Evolutionary conservation across 805 yeast species (phyloP).

Genomic region (Hanseniaspora meyeri): DNA sequence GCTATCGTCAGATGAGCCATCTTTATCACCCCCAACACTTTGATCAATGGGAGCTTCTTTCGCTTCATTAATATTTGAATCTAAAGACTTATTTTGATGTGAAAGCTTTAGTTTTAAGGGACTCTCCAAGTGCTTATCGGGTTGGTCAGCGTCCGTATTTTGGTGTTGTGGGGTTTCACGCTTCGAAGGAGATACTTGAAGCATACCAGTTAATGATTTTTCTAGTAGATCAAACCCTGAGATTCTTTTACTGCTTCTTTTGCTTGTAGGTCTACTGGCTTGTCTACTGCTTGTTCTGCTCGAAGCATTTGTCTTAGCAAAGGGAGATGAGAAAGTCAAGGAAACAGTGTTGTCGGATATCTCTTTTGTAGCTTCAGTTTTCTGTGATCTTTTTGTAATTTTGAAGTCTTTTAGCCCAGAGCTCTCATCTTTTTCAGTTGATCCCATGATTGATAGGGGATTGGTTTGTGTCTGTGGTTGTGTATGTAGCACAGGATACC

Average conservation of each 20-base stretch:
- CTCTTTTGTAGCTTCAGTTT: neutral
- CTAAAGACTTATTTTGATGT: neutral
- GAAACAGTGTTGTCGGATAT: constrained; percentile 5
- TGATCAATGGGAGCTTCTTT: neutral
- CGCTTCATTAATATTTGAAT: neutral
- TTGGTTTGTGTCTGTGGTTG: neutral
- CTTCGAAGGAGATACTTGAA: neutral
- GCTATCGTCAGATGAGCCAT: constrained; percentile 27
- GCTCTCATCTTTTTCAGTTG: neutral
- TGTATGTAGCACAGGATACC: too few relatives aligned
- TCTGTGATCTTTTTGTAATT: constrained; percentile 5
- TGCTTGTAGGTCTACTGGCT: constrained; percentile 5
- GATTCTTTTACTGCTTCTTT: constrained; percentile 11
- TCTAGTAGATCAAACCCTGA: constrained; percentile 10
- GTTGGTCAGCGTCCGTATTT: neutral
- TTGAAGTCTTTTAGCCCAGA: constrained; percentile 10
- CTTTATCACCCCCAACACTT: constrained; percentile 19
- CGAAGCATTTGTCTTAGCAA: neutral
- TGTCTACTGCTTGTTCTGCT: constrained; percentile 8
- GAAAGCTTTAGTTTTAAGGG: neutral
- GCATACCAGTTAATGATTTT: constrained; percentile 1
- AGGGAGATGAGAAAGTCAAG: constrained; percentile 4
- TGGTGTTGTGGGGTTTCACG: neutral
- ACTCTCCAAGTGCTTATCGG: neutral
- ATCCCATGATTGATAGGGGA: neutral